Base-by-base conservation (phyloP, 1,139 yeast genomes). In the Pichia sp. region DNA sequence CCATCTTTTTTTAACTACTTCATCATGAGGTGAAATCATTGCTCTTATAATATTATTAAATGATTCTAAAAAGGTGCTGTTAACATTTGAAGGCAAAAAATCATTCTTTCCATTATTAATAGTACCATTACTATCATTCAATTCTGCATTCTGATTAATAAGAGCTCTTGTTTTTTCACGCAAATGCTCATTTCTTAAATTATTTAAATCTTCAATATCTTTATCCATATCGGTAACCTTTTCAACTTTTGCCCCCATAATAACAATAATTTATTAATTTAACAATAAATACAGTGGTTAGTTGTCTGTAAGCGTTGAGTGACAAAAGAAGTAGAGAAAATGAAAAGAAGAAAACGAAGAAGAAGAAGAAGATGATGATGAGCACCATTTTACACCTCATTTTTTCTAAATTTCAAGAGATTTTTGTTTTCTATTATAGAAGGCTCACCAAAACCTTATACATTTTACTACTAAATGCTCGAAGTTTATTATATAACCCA, bases 11-110 rank as follows among this genome's bases (percentile, higher is more conserved):
- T 42, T 51, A 7, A 49, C 30, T 20, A 41, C 44, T 37, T 50
- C 44, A 39, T 55, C 51, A 40, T 55, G 51, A 4, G 65, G 61
- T 15, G 52, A 53, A 9, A 63, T 43, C 39, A 60, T 43, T 15
- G 59, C 45, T 34, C 51, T 52, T 32, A 62, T 48, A 7, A 63
- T 47, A 36, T 52, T 56, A 30, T 48, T 47, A 9, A 57, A 27
- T 9, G 58, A 50, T 16, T 50, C 42, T 8, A 55, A 32, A 30
- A 59, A 46, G 2, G 57, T 46, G 40, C 49, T 52, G 15, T 44
- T 46, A 7, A 45, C 47, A 46, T 58, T 52, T 3, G 53, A 49
- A 2, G 62, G 57, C 13, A 57, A 24, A 20, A 4, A 11, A 20
- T 37, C 24, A 6, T 6, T 15, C 22, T 23, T 25, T 6, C 11